Conservation (phyloP, 805 yeast genomes). For the Yarrowia keelungensis region DNA sequence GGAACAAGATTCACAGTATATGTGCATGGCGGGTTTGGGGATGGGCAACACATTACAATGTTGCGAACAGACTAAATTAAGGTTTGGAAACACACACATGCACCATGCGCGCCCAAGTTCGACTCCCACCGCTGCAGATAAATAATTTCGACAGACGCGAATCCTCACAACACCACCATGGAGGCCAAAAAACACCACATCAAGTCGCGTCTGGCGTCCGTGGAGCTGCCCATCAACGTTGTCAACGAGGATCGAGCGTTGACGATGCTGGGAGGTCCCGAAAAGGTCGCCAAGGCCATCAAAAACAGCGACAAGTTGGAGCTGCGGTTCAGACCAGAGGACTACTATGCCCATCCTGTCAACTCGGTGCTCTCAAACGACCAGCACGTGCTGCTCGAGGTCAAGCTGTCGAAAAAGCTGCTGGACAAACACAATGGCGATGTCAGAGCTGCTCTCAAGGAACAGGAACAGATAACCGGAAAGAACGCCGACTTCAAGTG, state of each 20-base stretch:
- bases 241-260: conserved; percentile 55
- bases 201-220: conserved; percentile 54
- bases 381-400: conserved; percentile 48
- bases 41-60: background rate
- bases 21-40: conserved; percentile 29
- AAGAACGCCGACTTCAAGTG: conserved; percentile 41
- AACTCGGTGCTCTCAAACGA: conserved; percentile 47
- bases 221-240: conserved; percentile 81
- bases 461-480: conserved; percentile 47
- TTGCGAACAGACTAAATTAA: background rate
- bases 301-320: conserved; percentile 48
- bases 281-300: conserved; percentile 51
- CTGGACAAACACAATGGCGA: conserved; percentile 51
- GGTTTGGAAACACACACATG: background rate
- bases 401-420: conserved; percentile 47
- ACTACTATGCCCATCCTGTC: conserved; percentile 59
- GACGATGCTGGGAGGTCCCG: conserved; percentile 58
- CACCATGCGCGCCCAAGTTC: conserved; percentile 23
- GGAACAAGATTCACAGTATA: conserved; percentile 5
- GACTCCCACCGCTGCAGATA: conserved; percentile 33
- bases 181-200: conserved; percentile 36
- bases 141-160: background rate
- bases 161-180: conserved; percentile 1
- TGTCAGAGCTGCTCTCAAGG: conserved; percentile 64
- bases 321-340: conserved; percentile 50